Evolutionary conservation across 345 rosid species (phyloP), one percentile per base, ranked within the genome.

Genomic region (Durio zibethinus): DNA sequence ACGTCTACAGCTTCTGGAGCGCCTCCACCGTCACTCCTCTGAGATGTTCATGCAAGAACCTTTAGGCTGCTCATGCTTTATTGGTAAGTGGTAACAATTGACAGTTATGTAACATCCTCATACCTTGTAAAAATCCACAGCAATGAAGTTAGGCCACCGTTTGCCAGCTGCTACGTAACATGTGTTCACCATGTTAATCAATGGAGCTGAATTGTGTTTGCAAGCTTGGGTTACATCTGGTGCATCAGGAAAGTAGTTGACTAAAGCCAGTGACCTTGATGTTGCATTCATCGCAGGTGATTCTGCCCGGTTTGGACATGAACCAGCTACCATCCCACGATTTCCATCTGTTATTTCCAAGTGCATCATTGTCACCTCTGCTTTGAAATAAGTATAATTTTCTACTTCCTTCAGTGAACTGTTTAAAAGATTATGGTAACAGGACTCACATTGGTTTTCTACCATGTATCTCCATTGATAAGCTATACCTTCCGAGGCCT

Each of bases 131-230:
- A 86, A 92, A 78, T 96, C 99, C 20, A 92, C 97, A 1, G 99
- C 90, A 16, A 96, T 86, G 97, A 91, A 93, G 87, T 96, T 93
- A 57, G 99, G 90, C 99, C 99, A 93, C 7, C 97, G 88, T 35
- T 92, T 85, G 16, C 93, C 97, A 1, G 97, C 82, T 35, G 89
- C 93, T 73, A 40, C 78, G 50, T 86, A 80, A 79, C 97, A 96
- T 10, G 89, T 85, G 45, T 72, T 84, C 50, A 86, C 73, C 84
- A 87, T 85, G 72, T 77, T 85, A 31, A 84, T 82, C 74, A 96
- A 83, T 57, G 98, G 93, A 85, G 91, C 92, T 63, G 98, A 92
- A 80, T 96, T 96, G 67, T 91, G 78, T 79, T 85, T 76, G 86
- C 99, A 96, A 40, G 93, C 89, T 78, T 75, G 67, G 1, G 92